phyloP scores from a whole-genome alignment of 1,139 yeast species.

The Debaryomyces fabryi region DNA sequence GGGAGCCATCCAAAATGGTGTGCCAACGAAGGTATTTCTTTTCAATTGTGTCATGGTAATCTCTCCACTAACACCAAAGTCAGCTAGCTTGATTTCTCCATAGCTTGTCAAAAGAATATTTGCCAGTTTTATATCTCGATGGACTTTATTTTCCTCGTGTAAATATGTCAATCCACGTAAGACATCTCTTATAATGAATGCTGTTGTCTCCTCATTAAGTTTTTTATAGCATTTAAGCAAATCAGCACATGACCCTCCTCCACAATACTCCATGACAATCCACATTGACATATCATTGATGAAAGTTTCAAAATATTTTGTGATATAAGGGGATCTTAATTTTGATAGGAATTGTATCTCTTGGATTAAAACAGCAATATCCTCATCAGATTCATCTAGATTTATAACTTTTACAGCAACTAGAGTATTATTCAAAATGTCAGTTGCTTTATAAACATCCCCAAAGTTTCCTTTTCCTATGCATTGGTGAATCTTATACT shows the following conservation, averaged over 20 bases:
- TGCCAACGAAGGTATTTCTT: slow-evolving; percentile 79
- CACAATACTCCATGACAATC: slow-evolving; percentile 92
- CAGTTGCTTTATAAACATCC: slow-evolving; percentile 72
- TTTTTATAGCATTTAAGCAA: slow-evolving; percentile 55
- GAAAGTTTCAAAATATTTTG: slow-evolving; percentile 66
- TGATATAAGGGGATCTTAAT: slow-evolving; percentile 64
- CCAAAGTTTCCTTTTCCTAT: slow-evolving; percentile 89
- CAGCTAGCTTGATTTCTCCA: slow-evolving; percentile 75
- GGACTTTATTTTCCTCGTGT: slow-evolving; percentile 75
- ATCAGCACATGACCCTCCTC: slow-evolving; percentile 89
- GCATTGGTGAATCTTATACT: slow-evolving; percentile 53
- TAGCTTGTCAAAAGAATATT: slow-evolving; percentile 66
- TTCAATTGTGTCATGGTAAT: slow-evolving; percentile 61
- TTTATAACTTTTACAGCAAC: slow-evolving; percentile 84
- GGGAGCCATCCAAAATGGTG: slow-evolving; percentile 96
- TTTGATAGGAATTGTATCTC: slow-evolving; percentile 76
- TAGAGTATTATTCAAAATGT: slow-evolving; percentile 30
- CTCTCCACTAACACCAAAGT: slow-evolving; percentile 87
- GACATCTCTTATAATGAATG: slow-evolving; percentile 61
- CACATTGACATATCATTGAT: slow-evolving; percentile 69
- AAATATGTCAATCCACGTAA: slow-evolving; percentile 68
- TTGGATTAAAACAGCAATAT: slow-evolving; percentile 65
- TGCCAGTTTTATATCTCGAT: slow-evolving; percentile 84
- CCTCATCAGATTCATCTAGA: slow-evolving; percentile 74
- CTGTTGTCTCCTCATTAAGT: slow-evolving; percentile 59